Percentiles rank a stretch among this genome's conserved stretches.
Conservation (phyloP, 164 flowering plant species). For the Umbellularia californica region DNA sequence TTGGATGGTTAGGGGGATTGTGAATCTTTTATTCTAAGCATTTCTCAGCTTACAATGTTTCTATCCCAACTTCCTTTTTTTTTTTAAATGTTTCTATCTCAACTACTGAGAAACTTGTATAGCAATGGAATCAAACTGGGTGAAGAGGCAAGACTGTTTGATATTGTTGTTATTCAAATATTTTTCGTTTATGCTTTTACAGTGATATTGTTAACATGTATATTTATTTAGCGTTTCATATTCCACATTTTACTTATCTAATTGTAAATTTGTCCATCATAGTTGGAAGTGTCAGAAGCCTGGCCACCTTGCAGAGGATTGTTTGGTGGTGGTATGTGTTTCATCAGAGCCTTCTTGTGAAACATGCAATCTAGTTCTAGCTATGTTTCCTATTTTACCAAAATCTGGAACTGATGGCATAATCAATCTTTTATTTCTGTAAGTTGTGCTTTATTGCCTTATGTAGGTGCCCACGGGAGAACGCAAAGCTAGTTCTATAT, state of each 20-base stretch:
- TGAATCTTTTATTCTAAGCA: too few relatives aligned
- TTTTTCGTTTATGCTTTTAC: too few relatives aligned
- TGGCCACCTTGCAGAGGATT: conserved; percentile 91
- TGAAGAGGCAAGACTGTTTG: too few relatives aligned
- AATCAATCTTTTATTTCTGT: background rate
- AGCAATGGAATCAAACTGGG: too few relatives aligned
- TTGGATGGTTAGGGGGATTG: too few relatives aligned
- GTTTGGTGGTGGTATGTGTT: conserved; percentile 47
- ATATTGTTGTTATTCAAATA: too few relatives aligned
- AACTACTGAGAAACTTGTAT: too few relatives aligned
- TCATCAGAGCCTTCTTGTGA: conserved; percentile 14
- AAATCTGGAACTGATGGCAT: background rate
- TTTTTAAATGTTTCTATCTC: too few relatives aligned
- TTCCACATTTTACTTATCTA: background rate
- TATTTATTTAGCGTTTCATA: background rate
- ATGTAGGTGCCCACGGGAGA: conserved; percentile 35
- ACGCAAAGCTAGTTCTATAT: conserved; percentile 26
- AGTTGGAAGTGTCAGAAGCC: conserved; percentile 86
- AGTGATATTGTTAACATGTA: background rate
- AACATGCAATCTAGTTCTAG: conserved; percentile 24
- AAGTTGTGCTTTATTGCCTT: conserved; percentile 3
- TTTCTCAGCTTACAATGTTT: too few relatives aligned
- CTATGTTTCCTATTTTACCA: conserved; percentile 2
- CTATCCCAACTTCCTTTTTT: too few relatives aligned
- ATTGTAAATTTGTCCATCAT: conserved; percentile 11